Evolutionary conservation across 306 rosid species (phyloP), one percentile per base, ranked within the genome.

Genomic region (Acacia melanoxylon): DNA sequence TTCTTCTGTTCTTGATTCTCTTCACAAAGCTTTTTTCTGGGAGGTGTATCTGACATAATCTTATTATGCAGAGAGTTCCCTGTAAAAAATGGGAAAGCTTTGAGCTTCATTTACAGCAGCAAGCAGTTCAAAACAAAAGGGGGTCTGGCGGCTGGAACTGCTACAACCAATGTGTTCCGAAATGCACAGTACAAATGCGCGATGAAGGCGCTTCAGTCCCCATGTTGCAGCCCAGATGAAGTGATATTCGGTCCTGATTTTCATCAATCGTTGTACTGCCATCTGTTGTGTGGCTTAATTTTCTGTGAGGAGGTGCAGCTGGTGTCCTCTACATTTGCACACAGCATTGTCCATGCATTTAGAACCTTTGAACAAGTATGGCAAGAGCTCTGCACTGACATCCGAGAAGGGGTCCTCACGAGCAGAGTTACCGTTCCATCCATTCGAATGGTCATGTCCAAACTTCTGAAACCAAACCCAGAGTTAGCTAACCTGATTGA

Each of bases 261-360:
- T 81, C 90, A 91, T 72, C 98, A 96, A 76, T 91, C 99, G 2
- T 31, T 96, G 4, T 96, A 96, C 83, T 96, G 98, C 84, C 99
- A 96, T 80, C 94, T 96, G 81, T 81, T 96, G 29, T 93, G 99
- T 66, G 98, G 98, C 2, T 85, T 96, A 29, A 83, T 96, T 42
- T 90, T 86, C 75, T 52, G 86, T 1, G 92, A 93, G 1, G 92
- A 93, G 71, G 82, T 96, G 71, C 91, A 88, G 66, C 20, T 86
- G 62, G 85, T 96, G 72, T 87, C 78, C 10, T 90, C 99, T 2
- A 81, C 91, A 29, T 94, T 94, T 83, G 98, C 98, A 9, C 94
- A 94, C 48, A 95, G 97, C 92, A 81, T 96, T 37, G 82, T 96
- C 49, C 88, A 83, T 78, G 86, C 99, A 5, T 96, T 96, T 44